These are phyloP conservation scores for Mortierella sp. DNA, from an alignment of 371 early-diverging fungal genomes.

Conservation along the genomic window DNA sequence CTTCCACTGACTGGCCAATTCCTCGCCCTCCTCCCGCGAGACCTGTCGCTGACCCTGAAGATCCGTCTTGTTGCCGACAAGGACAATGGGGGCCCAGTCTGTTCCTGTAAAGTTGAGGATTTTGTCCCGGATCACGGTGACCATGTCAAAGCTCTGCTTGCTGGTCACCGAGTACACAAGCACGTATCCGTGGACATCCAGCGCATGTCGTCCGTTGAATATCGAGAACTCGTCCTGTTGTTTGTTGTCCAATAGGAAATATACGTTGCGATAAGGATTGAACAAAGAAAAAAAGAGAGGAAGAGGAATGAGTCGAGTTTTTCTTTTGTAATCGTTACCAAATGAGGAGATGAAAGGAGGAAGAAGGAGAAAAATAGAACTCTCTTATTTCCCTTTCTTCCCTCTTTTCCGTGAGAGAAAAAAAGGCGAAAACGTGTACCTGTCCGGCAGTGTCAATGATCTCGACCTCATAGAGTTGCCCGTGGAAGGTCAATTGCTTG, in stretches of 20 bases:
- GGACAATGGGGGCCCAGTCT: slow-evolving; percentile 88
- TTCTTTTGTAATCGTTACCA: not conserved
- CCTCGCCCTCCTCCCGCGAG: slow-evolving; percentile 82
- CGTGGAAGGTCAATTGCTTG: slow-evolving; percentile 85
- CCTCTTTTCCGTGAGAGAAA: not conserved
- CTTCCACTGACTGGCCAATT: slow-evolving; percentile 83
- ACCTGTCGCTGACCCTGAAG: slow-evolving; percentile 87
- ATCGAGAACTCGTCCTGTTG: slow-evolving; percentile 94
- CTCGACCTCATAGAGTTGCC: slow-evolving; percentile 89
- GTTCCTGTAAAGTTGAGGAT: slow-evolving; percentile 94
- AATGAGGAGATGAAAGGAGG: slow-evolving; percentile 2
- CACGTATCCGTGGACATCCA: slow-evolving; percentile 94
- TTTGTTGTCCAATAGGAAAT: not conserved
- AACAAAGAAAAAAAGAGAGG: not conserved
- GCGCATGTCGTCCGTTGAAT: slow-evolving; percentile 88
- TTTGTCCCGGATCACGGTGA: slow-evolving; percentile 92
- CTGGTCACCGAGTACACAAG: slow-evolving; percentile 94
- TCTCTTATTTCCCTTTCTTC: not conserved
- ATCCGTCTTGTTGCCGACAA: slow-evolving; percentile 96
- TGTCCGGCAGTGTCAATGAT: slow-evolving; percentile 98
- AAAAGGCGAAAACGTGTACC: slow-evolving; percentile 60
- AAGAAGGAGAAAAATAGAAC: slow-evolving; percentile 6
- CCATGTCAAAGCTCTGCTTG: slow-evolving; percentile 89
- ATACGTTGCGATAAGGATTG: not conserved
- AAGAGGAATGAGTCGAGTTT: slow-evolving; percentile 7